Evolutionary conservation across 148 eudicot genomes (phyloP).

Genomic region (Rhododendron griersonianum): DNA sequence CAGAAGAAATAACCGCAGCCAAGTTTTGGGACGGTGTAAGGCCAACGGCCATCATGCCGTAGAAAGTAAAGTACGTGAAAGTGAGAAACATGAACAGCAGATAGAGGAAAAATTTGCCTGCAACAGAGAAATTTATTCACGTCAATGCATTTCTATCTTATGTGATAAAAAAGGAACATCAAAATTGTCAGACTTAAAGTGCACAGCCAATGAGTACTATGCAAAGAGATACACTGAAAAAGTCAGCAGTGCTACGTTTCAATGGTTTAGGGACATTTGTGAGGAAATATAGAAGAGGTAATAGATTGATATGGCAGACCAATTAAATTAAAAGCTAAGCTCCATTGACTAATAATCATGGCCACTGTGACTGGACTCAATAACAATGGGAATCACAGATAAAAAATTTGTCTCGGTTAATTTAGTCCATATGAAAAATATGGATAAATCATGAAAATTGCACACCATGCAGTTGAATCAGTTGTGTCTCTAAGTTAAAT

Average conservation of each 20-base stretch:
- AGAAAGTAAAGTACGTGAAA: conserved; percentile 81
- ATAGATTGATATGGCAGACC: not conserved
- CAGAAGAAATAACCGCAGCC: conserved; percentile 81
- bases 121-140: conserved; percentile 19
- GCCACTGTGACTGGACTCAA: not conserved
- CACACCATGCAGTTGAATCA: not conserved
- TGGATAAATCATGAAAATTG: not conserved
- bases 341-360: not conserved
- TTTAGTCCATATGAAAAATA: not conserved
- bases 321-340: not conserved
- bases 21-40: conserved; percentile 63
- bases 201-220: not conserved
- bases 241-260: not conserved
- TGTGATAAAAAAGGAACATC: not conserved
- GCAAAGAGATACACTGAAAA: not conserved
- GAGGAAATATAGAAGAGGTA: not conserved
- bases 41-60: conserved; percentile 93
- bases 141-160: not conserved
- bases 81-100: conserved; percentile 76
- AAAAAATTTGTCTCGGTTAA: not conserved
- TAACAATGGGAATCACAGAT: not conserved
- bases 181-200: not conserved
- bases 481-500: not conserved
- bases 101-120: conserved; percentile 72
- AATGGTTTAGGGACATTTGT: not conserved